Evolutionary conservation across 2,329 filamentous ascomycete genomes (phyloP).

Genomic region (Gyromitra esculenta): DNA sequence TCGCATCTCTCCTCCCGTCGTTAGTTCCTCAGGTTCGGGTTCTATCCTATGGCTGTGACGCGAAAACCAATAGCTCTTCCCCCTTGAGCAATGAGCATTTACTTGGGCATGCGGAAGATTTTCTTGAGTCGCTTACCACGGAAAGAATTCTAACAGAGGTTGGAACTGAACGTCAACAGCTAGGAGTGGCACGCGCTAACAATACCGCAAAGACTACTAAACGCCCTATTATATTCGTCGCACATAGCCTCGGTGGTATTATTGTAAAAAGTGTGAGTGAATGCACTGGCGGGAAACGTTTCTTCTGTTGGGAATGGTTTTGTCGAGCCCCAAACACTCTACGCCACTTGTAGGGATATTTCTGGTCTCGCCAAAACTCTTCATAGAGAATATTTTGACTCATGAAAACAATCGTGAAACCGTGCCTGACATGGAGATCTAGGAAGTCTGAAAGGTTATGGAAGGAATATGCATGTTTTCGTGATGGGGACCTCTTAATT

Average conservation of each 20-base stretch:
- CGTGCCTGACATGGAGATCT: no score
- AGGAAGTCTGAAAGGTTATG: no score
- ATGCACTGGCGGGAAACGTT: not conserved
- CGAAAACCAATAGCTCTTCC: not conserved
- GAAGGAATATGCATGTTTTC: no score
- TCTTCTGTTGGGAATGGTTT: no score
- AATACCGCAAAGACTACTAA: not conserved
- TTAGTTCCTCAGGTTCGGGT: conserved; percentile 59
- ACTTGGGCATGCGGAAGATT: conserved; percentile 2
- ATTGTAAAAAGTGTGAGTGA: conserved; percentile 28
- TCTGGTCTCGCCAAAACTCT: not conserved
- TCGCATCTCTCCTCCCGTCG: conserved; percentile 57
- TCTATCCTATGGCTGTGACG: conserved; percentile 60
- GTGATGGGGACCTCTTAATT: no score
- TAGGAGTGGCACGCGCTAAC: not conserved
- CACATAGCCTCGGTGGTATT: conserved; percentile 28
- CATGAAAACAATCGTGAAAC: no score
- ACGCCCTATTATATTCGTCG: conserved; percentile 36
- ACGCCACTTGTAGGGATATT: no score
- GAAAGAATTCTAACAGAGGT: not conserved
- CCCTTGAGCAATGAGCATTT: not conserved
- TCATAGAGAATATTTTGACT: not conserved
- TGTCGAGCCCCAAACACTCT: no score
- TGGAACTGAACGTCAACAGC: not conserved
- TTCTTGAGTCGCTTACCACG: not conserved